Evolutionary conservation across 2,329 filamentous ascomycete species (phyloP), one percentile per base, ranked within the genome.

Genomic region (Exophiala spinifera): DNA sequence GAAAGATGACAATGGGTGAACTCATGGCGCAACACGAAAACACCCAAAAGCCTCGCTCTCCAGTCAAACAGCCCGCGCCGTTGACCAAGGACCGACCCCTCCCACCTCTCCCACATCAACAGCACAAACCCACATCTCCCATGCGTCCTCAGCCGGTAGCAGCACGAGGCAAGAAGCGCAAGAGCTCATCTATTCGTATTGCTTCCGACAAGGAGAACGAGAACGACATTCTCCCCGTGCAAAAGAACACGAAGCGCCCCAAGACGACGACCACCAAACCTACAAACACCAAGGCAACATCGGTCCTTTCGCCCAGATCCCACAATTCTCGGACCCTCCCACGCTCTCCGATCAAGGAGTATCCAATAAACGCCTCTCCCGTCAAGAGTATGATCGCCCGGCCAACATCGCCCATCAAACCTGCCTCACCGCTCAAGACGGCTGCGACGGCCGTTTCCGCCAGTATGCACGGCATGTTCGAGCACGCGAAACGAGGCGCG

Each of bases 1-100:
- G 92, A 56, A 88, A 87, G 66, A 79, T 84, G 58, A 95, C 83
- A 53, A 92, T 99, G 79, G 84, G 85, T 52, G 91, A 96, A 42
- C 77, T 97, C 7, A 58, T 61, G 46, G 63, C 63, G 45, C 64
- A 67, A 49, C 64, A 67, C 31, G 60, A 62, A 40, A 45, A 61
- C 82, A 79, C 82, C 83, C 72, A 61, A 74, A 65, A 52, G 42
- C 57, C 49, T 42, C 52, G 36, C 5, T 42, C 49, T 69, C 49
- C 67, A 61, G 25, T 59, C 61, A 62, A 57, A 46, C 51, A 56
- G 52, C 19, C 19, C 20, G 7, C 33, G 7, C 11, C 65, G 64
- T 14, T 67, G 66, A 14, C 45, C 28, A 39, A 46, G 63, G 68
- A 52, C 60, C 62, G 53, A 58, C 67, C 49, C 56, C 64, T 53